phyloP scores from a whole-genome alignment of 2,329 filamentous ascomycete genomes.

The Alternaria gaisen region DNA sequence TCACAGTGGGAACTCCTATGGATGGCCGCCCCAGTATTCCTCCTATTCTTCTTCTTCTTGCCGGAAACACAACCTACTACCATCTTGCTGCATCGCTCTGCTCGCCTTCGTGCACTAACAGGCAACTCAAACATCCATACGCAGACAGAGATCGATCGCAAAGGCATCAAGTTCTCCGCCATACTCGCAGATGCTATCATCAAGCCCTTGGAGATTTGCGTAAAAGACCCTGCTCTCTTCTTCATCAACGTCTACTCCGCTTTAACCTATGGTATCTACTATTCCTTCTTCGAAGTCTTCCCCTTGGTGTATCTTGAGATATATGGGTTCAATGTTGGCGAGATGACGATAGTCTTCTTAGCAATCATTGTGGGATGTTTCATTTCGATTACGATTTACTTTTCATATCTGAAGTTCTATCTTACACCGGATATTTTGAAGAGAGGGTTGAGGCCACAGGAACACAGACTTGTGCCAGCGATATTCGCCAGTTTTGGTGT shows the following conservation, averaged over 20 bases:
- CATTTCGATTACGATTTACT: constrained; percentile 70
- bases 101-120: constrained; percentile 74
- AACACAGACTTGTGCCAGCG: constrained; percentile 78
- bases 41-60: constrained; percentile 83
- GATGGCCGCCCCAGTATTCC: constrained; percentile 73
- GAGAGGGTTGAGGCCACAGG: constrained; percentile 75
- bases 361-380: constrained; percentile 79
- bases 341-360: constrained; percentile 85
- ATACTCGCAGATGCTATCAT: constrained; percentile 64
- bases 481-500: constrained; percentile 63
- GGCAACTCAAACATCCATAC: constrained; percentile 73
- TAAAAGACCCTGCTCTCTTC: constrained; percentile 83
- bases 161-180: constrained; percentile 47
- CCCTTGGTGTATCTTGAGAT: constrained; percentile 75
- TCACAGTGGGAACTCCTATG: constrained; percentile 89
- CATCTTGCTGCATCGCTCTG: constrained; percentile 75
- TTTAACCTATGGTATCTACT: constrained; percentile 76
- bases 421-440: constrained; percentile 66
- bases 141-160: constrained; percentile 78
- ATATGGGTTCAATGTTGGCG: constrained; percentile 78
- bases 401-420: constrained; percentile 79
- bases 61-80: constrained; percentile 87
- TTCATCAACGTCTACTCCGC: constrained; percentile 86
- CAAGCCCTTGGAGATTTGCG: constrained; percentile 84
- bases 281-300: constrained; percentile 77